Evolutionary conservation across 2,329 filamentous ascomycete genomes (phyloP).

Genomic region (Penicillium brasilianum): DNA sequence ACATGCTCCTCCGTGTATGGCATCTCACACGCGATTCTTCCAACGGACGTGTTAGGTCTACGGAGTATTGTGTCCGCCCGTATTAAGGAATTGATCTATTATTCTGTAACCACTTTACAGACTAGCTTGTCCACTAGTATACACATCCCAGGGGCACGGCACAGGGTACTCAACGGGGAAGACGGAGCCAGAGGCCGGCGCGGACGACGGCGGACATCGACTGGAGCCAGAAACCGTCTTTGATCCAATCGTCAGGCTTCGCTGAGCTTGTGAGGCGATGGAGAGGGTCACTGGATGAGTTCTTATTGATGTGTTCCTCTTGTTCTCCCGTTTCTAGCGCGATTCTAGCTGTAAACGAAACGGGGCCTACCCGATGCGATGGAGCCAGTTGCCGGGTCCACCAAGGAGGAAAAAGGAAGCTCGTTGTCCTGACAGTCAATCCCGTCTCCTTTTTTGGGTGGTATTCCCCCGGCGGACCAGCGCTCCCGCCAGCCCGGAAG

Average conservation of each 20-base stretch:
- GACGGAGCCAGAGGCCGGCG: slow-evolving; percentile 6
- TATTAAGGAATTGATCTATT: neutral
- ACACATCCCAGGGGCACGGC: slow-evolving; percentile 1
- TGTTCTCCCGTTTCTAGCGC: slow-evolving; percentile 34
- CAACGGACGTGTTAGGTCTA: neutral
- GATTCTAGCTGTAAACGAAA: slow-evolving; percentile 34
- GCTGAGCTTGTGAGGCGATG: neutral
- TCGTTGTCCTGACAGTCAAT: slow-evolving; percentile 13
- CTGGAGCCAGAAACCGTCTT: neutral
- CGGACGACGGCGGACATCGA: slow-evolving; percentile 8
- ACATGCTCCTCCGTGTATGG: neutral
- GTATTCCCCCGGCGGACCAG: slow-evolving; percentile 11
- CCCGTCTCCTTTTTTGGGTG: slow-evolving; percentile 12
- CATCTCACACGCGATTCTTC: neutral
- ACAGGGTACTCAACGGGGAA: slow-evolving; percentile 8
- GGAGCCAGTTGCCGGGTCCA: slow-evolving; percentile 20
- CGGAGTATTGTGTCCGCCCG: neutral
- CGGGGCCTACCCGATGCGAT: slow-evolving; percentile 26
- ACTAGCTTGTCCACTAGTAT: neutral
- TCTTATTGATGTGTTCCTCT: slow-evolving; percentile 20
- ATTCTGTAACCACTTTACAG: slow-evolving; percentile 3
- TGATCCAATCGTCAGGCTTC: neutral
- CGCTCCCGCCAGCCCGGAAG: neutral
- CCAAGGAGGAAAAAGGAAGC: slow-evolving; percentile 30
- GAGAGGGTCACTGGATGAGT: slow-evolving; percentile 1